Evolutionary conservation across 163 green algal species (phyloP).

Genomic region (Chlorella variabilis): DNA sequence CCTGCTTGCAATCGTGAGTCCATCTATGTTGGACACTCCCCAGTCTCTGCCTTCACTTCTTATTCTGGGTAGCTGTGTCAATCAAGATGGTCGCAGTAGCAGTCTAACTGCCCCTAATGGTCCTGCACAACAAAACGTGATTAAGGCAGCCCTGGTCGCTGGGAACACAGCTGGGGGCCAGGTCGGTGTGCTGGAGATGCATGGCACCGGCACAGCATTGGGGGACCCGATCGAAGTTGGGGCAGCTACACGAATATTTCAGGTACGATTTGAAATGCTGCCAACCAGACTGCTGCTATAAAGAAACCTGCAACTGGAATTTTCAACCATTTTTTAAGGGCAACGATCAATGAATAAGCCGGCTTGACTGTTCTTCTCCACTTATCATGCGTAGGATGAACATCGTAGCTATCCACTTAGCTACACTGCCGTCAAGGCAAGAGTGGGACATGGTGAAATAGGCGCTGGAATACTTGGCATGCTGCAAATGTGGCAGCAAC

Average conservation of each 20-base stretch:
- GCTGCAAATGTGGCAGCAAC: constrained; percentile 7
- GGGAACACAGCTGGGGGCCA: constrained; percentile 1
- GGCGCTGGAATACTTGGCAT: constrained; percentile 79
- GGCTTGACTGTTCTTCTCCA: too few relatives aligned
- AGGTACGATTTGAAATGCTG: background rate
- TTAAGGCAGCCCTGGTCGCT: constrained; percentile 25
- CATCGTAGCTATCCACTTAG: background rate
- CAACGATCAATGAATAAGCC: too few relatives aligned
- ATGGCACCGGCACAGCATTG: constrained; percentile 71
- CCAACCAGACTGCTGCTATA: too few relatives aligned
- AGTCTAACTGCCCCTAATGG: constrained; percentile 79
- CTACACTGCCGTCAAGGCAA: constrained; percentile 64
- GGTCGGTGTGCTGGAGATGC: constrained; percentile 48
- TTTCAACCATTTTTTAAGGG: too few relatives aligned
- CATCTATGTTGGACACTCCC: background rate
- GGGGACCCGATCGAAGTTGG: constrained; percentile 89
- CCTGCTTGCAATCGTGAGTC: constrained; percentile 49
- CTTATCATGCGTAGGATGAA: background rate
- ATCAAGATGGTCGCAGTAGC: constrained; percentile 88
- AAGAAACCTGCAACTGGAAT: too few relatives aligned
- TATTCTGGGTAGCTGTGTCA: constrained; percentile 58
- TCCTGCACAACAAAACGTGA: constrained; percentile 57
- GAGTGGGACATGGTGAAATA: constrained; percentile 75
- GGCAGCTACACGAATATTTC: constrained; percentile 41
- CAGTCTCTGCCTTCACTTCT: background rate